phyloP scores from a whole-genome alignment of 495 filamentous ascomycete genomes.

The Filosporella fistucella region DNA sequence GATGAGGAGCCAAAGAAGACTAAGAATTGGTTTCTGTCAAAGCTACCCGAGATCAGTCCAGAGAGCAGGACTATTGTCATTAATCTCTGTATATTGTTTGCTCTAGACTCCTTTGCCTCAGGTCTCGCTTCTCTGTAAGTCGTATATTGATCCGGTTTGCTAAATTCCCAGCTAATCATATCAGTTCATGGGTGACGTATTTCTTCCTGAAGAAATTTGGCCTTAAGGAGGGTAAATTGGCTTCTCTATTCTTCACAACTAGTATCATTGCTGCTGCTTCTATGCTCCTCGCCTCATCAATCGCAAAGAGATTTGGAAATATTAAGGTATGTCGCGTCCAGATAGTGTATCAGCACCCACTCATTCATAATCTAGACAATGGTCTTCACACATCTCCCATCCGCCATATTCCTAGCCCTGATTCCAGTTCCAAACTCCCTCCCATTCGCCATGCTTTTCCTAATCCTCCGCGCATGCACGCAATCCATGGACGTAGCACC shows the following conservation, averaged over 20 bases:
- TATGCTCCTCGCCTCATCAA: constrained; percentile 67
- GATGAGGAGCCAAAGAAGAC: constrained; percentile 16
- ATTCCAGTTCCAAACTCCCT: constrained; percentile 57
- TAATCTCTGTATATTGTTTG: constrained; percentile 70
- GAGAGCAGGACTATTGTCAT: constrained; percentile 57
- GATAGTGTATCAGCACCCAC: neutral
- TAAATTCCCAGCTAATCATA: neutral
- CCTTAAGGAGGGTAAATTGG: constrained; percentile 62
- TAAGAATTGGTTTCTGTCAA: constrained; percentile 6
- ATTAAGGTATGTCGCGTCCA: constrained; percentile 44
- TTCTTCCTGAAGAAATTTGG: constrained; percentile 76
- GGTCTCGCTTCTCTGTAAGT: constrained; percentile 68
- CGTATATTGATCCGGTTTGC: neutral
- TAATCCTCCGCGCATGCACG: constrained; percentile 64
- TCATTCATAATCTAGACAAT: constrained; percentile 50
- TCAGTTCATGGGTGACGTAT: constrained; percentile 65
- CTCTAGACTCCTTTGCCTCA: constrained; percentile 73
- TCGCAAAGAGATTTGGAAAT: constrained; percentile 72
- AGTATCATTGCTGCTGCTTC: constrained; percentile 62
- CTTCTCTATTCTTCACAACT: constrained; percentile 62
- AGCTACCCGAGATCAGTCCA: constrained; percentile 49
- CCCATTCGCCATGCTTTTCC: constrained; percentile 53
- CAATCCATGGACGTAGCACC: constrained; percentile 83
- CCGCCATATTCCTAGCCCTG: constrained; percentile 64
- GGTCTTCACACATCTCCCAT: constrained; percentile 83